phyloP scores from a whole-genome alignment of 2,329 filamentous ascomycete species.

The Sclerotiophoma versabilis region DNA sequence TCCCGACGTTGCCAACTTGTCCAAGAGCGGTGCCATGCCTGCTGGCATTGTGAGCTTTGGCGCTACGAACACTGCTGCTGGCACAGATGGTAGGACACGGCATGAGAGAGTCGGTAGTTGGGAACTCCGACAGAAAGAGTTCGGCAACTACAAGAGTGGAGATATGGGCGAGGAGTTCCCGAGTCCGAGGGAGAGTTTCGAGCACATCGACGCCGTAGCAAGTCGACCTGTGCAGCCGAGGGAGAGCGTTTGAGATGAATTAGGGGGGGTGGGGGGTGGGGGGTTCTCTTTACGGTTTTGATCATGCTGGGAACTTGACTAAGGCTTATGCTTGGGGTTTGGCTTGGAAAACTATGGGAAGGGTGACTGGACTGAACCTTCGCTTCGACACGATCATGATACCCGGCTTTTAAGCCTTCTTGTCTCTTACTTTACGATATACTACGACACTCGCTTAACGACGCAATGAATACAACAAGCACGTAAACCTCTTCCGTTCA shows the following conservation, averaged over 20 bases:
- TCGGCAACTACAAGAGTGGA: slow-evolving; percentile 22
- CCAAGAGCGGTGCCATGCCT: slow-evolving; percentile 51
- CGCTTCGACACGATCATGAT: slow-evolving; percentile 38
- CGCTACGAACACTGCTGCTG: background rate
- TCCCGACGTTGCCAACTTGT: slow-evolving; percentile 56
- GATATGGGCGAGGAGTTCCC: slow-evolving; percentile 34
- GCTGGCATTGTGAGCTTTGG: slow-evolving; percentile 38
- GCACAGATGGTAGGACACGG: background rate
- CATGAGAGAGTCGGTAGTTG: slow-evolving; percentile 65
- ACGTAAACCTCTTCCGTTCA: too few species aligned
- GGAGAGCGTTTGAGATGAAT: slow-evolving; percentile 56
- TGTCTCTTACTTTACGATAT: background rate
- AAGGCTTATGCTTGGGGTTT: background rate
- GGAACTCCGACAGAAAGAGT: slow-evolving; percentile 58
- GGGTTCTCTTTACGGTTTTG: background rate
- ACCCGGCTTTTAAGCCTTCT: slow-evolving; percentile 27
- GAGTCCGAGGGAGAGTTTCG: slow-evolving; percentile 51
- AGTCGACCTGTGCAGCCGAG: slow-evolving; percentile 54
- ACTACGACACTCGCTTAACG: too few species aligned
- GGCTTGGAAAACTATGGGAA: background rate
- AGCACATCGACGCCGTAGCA: slow-evolving; percentile 53
- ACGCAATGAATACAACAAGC: too few species aligned
- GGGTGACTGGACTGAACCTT: slow-evolving; percentile 9
- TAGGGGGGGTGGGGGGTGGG: background rate
- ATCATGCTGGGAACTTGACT: background rate